Base-by-base conservation (phyloP, 495 filamentous ascomycete genomes). In the Coniosporium apollinis region DNA sequence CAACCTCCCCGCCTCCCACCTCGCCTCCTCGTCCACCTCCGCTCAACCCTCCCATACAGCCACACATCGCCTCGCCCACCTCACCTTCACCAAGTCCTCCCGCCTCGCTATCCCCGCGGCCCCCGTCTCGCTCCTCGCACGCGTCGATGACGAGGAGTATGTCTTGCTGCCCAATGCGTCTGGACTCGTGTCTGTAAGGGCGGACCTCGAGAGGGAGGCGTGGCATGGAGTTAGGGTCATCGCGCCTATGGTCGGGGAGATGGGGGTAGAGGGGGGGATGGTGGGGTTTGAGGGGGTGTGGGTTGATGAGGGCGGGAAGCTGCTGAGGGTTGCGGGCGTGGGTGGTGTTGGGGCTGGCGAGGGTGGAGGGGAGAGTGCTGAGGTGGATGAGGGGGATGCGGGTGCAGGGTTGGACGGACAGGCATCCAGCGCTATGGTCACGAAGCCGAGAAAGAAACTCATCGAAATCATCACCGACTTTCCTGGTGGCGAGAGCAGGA, bases 381-480 rank as follows among this genome's bases (percentile, higher is more conserved):
- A 48, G 16, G 39, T 40, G 16, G 41, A 39, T 10, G 45, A 52
- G 22, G 46, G 48, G 21, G 51, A 54, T 31, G 14, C 19, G 11
- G 24, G 45, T 3, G 34, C 38, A 16, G 38, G 43, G n/a, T 43
- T 53, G 35, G 49, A 40, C 31, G 30, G n/a, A 8, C 9, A 13
- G 9, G 9, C 24, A 13, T 26, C 24, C 13, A 9, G 9, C 13
- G 9, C 2, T 8, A 13, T 8, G 1, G 9, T 26, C 9, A 8
- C 24, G 13, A 26, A 26, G 13, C 24, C 24, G 13, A 19, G 39
- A 19, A 53, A 45, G 38, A 58, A 51, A 37, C 28, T 57, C 20
- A 39, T 59, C 5, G 56, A 59, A 36, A 36, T 60, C 10, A 43
- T 60, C 16, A 60, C 56, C 2, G 56, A 60, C 22, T n/a, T n/a